Evolutionary conservation across 2,329 filamentous ascomycete species (phyloP).

Genomic region (Verruconis gallopava): DNA sequence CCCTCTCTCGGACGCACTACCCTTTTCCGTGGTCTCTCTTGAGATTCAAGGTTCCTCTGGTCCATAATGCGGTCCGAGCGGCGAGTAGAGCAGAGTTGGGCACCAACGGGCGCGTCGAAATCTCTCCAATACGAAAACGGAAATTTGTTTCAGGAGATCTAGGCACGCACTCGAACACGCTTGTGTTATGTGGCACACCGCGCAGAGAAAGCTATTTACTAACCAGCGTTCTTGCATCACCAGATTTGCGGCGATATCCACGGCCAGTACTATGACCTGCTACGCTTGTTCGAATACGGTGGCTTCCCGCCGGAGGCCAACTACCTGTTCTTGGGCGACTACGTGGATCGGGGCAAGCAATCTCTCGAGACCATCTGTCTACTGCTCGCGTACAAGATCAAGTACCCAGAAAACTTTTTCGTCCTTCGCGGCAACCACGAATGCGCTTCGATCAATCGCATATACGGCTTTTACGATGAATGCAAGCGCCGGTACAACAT

Average conservation of each 20-base stretch:
- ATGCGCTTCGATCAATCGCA: slow-evolving; percentile 96
- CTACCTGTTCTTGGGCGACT: slow-evolving; percentile 98
- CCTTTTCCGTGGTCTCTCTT: no score
- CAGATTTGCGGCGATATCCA: slow-evolving; percentile 99
- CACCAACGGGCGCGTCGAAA: no score
- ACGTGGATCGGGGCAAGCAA: slow-evolving; percentile 98
- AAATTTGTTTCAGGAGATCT: no score
- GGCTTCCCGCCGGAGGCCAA: slow-evolving; percentile 97
- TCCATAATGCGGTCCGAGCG: no score
- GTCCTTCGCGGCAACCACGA: slow-evolving; percentile 97
- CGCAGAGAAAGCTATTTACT: no score
- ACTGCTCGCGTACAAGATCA: slow-evolving; percentile 97
- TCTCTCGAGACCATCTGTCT: slow-evolving; percentile 97
- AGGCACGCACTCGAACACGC: no score
- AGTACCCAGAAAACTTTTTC: slow-evolving; percentile 99
- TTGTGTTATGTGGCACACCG: no score
- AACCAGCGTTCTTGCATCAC: no score
- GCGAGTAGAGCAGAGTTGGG: no score
- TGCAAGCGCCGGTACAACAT: slow-evolving; percentile 99
- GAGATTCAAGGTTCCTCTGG: no score
- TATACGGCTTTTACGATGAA: slow-evolving; percentile 99
- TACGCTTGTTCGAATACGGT: slow-evolving; percentile 95
- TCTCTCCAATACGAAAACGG: no score
- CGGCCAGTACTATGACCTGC: slow-evolving; percentile 95
- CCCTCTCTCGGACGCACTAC: no score